Percentiles rank a stretch among this genome's conserved stretches.
Evolutionary conservation across 2,329 filamentous ascomycete species (phyloP).

Genomic region (Aspergillus hortae): DNA sequence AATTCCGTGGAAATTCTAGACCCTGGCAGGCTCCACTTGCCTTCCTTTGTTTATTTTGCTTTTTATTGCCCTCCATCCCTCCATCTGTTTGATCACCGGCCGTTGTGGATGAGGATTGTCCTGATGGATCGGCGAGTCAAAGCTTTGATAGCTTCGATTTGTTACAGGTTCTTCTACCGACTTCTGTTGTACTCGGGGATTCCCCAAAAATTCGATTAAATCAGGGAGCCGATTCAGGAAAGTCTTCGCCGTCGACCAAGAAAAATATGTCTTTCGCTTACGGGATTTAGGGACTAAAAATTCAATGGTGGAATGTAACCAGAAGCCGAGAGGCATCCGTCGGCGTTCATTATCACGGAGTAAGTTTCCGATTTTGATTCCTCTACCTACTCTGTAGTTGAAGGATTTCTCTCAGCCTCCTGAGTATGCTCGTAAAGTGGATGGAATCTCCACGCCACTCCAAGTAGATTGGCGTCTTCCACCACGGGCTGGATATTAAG

Average conservation of each 20-base stretch:
- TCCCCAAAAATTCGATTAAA: background rate
- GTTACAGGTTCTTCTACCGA: background rate
- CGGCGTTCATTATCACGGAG: no score
- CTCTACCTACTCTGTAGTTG: no score
- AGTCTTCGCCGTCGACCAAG: background rate
- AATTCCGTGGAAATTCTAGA: background rate
- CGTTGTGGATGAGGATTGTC: slow-evolving; percentile 2
- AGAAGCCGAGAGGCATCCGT: background rate
- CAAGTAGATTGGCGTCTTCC: background rate
- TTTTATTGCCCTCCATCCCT: background rate
- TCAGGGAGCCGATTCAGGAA: background rate
- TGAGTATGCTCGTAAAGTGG: background rate
- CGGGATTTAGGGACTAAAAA: background rate
- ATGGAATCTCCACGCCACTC: background rate
- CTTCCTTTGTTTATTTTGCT: background rate
- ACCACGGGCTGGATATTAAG: background rate
- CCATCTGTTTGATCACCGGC: background rate
- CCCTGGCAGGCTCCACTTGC: background rate
- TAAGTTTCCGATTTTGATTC: no score
- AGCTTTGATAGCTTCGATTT: background rate
- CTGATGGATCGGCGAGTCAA: slow-evolving; percentile 6
- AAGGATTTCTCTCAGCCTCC: background rate
- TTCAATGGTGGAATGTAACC: background rate
- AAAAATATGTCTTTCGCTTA: slow-evolving; percentile 2
- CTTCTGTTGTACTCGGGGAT: no score